A percentile compares a stretch with the other conserved stretches of the same genome.
Conservation (phyloP, 768 basidiomycete species). For the Lentinula raphanica region DNA sequence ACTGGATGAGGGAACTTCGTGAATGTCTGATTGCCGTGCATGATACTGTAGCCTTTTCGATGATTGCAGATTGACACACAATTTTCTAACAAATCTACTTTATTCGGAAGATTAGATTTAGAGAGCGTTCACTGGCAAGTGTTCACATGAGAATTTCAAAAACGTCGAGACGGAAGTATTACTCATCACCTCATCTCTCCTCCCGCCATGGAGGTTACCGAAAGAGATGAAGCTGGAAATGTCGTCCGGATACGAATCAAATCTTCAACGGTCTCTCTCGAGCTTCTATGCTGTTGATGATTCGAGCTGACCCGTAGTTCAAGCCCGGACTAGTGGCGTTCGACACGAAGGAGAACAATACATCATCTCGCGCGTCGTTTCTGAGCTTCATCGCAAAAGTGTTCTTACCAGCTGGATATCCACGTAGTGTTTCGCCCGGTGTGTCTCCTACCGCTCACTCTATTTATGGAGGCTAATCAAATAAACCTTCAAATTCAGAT, state of each 20-base stretch:
- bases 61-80: too few species aligned
- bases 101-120: too few species aligned
- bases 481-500: constrained; percentile 28
- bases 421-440: constrained; percentile 7
- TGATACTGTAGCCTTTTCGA: background rate
- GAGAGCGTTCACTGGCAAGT: too few species aligned
- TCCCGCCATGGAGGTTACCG: background rate
- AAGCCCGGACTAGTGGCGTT: background rate
- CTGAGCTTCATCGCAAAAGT: background rate
- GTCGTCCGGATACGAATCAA: background rate
- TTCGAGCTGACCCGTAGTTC: background rate
- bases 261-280: background rate
- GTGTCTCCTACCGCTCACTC: background rate
- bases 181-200: too few species aligned
- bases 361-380: background rate
- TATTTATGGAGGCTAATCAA: background rate
- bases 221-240: constrained; percentile 8
- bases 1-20: constrained; percentile 30
- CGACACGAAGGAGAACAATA: background rate
- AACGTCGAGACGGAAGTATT: too few species aligned
- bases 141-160: background rate
- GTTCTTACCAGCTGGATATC: constrained; percentile 7
- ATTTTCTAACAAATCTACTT: too few species aligned
- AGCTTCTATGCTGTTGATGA: background rate
- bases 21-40: background rate